Evolutionary conservation across 2,329 filamentous ascomycete genomes (phyloP), one percentile per base, ranked within the genome.

Genomic region (Beauveria australis): DNA sequence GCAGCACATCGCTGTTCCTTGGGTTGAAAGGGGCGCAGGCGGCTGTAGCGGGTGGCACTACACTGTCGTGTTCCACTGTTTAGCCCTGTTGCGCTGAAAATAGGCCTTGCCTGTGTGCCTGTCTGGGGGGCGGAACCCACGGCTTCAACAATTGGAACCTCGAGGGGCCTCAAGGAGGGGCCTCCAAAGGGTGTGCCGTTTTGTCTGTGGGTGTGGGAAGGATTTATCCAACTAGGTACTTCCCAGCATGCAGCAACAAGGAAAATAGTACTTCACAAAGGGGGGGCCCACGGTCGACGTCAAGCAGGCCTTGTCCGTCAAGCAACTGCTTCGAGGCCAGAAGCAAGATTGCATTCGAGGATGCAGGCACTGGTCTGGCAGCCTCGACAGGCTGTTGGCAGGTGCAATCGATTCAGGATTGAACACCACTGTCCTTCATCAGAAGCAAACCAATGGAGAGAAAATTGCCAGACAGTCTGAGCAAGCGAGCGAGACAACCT

Each of bases 81-180:
- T 48, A 60, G 58, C 58, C 58, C 58, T 60, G 58, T 41, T 53
- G 49, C 58, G 58, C 58, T 60, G 58, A 60, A 59, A 60, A 60
- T 47, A 60, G 57, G 57, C 41, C 41, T 51, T 48, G 48, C 48
- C 24, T 16, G 54, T 28, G 33, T 37, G 12, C 44, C 14, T 55
- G 41, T 43, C 41, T 43, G 18, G 40, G 40, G 54, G 44, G 54
- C 54, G 56, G 33, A 59, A 30, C 46, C 48, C 14, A 37, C 26
- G 56, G 56, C 33, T 58, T 28, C 33, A 37, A 14, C 33, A 37
- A 6, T 37, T 37, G 12, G 33, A 16, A 37, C 33, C 33, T 37
- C 12, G 12, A 37, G 33, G 30, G 33, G 12, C 33, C 33, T 37
- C 33, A 37, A 16, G 12, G 33, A 37, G 33, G 33, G 33, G 33